Evolutionary conservation across 306 rosid species (phyloP).

Genomic region (Rosa chinensis): DNA sequence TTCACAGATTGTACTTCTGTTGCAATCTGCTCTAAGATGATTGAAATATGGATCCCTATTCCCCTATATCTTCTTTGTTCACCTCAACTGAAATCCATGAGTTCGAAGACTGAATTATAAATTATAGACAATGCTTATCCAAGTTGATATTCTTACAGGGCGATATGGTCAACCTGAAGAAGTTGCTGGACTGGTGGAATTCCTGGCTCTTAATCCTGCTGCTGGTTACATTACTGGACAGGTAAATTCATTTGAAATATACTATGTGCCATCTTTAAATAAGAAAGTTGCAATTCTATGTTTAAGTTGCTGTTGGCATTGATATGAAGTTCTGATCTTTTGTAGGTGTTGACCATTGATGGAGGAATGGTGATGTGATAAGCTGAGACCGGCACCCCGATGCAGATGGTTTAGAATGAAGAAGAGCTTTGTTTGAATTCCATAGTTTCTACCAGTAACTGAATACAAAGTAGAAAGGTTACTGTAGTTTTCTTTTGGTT

Average conservation of each 20-base stretch:
- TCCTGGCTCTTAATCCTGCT: constrained; percentile 85
- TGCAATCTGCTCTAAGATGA: constrained; percentile 4
- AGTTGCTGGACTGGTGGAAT: constrained; percentile 95
- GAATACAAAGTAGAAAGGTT: not conserved
- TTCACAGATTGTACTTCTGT: not conserved
- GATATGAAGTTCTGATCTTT: not conserved
- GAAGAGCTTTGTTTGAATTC: not conserved
- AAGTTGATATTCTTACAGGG: constrained; percentile 48
- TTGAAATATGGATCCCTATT: not conserved
- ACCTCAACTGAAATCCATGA: not conserved
- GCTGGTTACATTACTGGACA: constrained; percentile 93
- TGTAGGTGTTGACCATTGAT: constrained; percentile 82
- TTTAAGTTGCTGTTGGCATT: not conserved
- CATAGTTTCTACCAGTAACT: not conserved
- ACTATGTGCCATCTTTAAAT: not conserved
- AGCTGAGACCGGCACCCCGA: not conserved
- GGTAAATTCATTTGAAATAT: constrained; percentile 28
- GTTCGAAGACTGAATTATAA: not conserved
- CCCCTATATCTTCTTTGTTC: not conserved
- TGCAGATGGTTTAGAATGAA: not conserved
- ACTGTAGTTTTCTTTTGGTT: too few species aligned
- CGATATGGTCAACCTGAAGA: constrained; percentile 95
- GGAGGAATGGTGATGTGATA: constrained; percentile 94
- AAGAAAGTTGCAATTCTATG: not conserved
- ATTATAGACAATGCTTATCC: constrained; percentile 1